A percentile compares a stretch with the other conserved stretches of the same genome.
Evolutionary conservation across 352 stramenopile species (phyloP).

Genomic region (Phytophthora hibernalis): DNA sequence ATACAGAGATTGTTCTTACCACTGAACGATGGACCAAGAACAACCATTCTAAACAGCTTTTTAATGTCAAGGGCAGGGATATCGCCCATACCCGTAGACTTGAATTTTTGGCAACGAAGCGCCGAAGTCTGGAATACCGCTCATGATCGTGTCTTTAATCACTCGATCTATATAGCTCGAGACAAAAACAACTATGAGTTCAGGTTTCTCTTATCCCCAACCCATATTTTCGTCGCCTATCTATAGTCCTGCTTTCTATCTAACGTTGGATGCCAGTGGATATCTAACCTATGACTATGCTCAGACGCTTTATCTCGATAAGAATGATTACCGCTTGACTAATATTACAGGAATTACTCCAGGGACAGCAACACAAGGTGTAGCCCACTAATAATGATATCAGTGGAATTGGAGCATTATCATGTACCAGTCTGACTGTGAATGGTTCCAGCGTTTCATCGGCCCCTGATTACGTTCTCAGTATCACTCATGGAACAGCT

Average conservation of each 20-base stretch:
- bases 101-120: conserved; percentile 21
- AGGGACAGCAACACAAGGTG: conserved; percentile 5
- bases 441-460: neutral
- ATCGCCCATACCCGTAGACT: conserved; percentile 2
- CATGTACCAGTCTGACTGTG: conserved; percentile 9
- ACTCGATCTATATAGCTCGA: conserved; percentile 27
- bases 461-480: neutral
- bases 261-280: conserved; percentile 7
- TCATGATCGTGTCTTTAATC: conserved; percentile 16
- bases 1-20: conserved; percentile 12
- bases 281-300: conserved; percentile 25
- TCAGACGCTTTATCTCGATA: conserved; percentile 20
- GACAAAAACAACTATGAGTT: conserved; percentile 22
- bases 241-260: conserved; percentile 32
- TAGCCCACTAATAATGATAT: conserved; percentile 6
- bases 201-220: conserved; percentile 25
- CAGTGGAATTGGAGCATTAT: conserved; percentile 1
- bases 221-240: conserved; percentile 19
- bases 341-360: conserved; percentile 10
- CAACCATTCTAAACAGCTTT: conserved; percentile 28
- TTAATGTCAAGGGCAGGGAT: conserved; percentile 25
- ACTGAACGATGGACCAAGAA: conserved; percentile 18
- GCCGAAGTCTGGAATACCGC: conserved; percentile 16
- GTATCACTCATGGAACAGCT: neutral
- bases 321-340: conserved; percentile 20